Percentiles rank a stretch among this genome's conserved stretches.
These are phyloP conservation scores for Tulasnella sp. DNA, from an alignment of 768 basidiomycete species.

Conservation along the genomic window DNA sequence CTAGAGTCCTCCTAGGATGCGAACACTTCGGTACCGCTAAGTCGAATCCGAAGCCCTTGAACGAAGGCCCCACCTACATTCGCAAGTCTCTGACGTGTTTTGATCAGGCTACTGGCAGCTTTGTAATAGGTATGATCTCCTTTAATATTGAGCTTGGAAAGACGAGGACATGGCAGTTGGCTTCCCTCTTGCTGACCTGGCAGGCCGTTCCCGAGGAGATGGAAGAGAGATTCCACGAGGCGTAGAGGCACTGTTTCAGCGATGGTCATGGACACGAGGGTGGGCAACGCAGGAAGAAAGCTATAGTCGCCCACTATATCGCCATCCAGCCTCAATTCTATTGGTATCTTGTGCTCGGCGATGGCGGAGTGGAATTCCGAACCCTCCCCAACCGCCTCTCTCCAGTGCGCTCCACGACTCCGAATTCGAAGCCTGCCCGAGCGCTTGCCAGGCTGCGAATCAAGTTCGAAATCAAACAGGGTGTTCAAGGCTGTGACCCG, in stretches of 20 bases:
- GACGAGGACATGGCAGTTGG: background rate
- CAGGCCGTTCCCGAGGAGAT: background rate
- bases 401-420: background rate
- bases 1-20: background rate
- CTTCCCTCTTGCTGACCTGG: background rate
- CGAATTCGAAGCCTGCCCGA: background rate
- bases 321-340: background rate
- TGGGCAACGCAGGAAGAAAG: background rate
- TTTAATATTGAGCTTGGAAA: background rate
- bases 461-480: background rate
- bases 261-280: background rate
- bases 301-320: background rate
- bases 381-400: background rate
- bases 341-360: background rate
- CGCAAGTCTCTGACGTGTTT: background rate
- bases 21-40: background rate
- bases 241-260: background rate
- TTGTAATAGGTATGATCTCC: background rate
- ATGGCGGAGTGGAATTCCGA: background rate
- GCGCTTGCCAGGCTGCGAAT: background rate
- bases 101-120: background rate
- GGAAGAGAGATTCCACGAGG: background rate
- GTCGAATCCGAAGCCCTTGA: background rate
- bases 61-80: background rate
- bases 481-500: background rate